A percentile compares a stretch with the other conserved stretches of the same genome.
phyloP scores from a whole-genome alignment of 1,284 basidiomycete genomes.

The Afroboletus lepidellus region DNA sequence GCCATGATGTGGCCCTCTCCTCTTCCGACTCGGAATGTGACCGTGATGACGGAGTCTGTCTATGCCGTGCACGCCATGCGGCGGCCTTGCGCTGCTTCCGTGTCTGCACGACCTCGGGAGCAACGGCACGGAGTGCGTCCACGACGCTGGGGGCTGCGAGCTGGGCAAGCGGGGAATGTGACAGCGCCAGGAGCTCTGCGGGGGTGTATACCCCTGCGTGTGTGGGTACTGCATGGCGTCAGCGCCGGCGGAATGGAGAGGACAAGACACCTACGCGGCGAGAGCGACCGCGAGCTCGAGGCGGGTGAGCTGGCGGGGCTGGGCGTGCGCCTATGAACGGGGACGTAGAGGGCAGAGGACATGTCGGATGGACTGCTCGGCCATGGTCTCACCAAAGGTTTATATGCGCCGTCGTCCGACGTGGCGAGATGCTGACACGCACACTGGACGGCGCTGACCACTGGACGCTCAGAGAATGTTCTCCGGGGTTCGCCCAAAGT shows the following conservation, averaged over 20 bases:
- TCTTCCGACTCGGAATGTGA: constrained; percentile 22
- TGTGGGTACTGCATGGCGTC: not conserved
- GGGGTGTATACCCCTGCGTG: constrained; percentile 25
- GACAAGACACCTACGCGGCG: constrained; percentile 15
- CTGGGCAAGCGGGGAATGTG: constrained; percentile 22
- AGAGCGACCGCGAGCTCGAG: not conserved
- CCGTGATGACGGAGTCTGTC: constrained; percentile 12
- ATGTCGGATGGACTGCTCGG: not conserved
- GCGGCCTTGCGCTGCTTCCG: constrained; percentile 27
- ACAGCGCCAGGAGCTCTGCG: constrained; percentile 24
- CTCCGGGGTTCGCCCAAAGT: constrained; percentile 11
- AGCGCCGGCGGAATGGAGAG: not conserved
- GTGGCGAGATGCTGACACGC: not conserved
- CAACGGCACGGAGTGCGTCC: constrained; percentile 12
- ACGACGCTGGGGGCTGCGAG: not conserved
- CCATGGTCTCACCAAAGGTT: not conserved
- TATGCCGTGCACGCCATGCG: constrained; percentile 19
- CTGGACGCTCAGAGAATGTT: constrained; percentile 21
- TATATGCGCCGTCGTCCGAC: constrained; percentile 12
- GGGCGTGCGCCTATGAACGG: constrained; percentile 25
- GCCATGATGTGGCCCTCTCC: constrained; percentile 18
- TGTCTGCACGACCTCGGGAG: constrained; percentile 28
- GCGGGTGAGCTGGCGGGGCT: constrained; percentile 9
- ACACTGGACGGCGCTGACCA: not conserved
- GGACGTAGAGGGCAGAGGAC: constrained; percentile 22